Evolutionary conservation across 2,329 filamentous ascomycete species (phyloP).

Genomic region (Fusarium xylarioides): DNA sequence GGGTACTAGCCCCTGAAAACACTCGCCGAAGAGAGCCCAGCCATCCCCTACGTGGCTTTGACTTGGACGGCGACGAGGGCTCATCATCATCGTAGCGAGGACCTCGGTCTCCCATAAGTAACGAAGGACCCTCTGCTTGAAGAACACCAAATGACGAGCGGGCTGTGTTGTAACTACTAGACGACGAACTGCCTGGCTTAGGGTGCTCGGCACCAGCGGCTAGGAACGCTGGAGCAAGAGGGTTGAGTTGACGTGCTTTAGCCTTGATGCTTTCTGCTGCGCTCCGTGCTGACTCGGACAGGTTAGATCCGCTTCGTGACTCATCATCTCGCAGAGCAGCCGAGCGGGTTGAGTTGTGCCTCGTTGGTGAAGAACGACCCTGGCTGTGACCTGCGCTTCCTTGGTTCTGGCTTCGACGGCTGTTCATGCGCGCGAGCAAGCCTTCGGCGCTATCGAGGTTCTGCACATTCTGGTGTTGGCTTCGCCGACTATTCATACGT

Average conservation of each 20-base stretch:
- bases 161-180: constrained; percentile 63
- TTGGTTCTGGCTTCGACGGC: constrained; percentile 34
- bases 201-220: constrained; percentile 41
- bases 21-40: constrained; percentile 74
- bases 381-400: constrained; percentile 26
- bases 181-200: constrained; percentile 53
- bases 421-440: constrained; percentile 57
- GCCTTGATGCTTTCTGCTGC: constrained; percentile 53
- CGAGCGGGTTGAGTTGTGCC: constrained; percentile 50
- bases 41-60: constrained; percentile 68
- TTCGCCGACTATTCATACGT: constrained; percentile 49
- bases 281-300: constrained; percentile 64
- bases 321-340: constrained; percentile 55
- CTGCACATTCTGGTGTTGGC: constrained; percentile 23
- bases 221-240: constrained; percentile 43
- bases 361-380: constrained; percentile 52
- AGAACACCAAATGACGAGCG: constrained; percentile 61
- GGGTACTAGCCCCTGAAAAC: constrained; percentile 57
- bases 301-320: constrained; percentile 63
- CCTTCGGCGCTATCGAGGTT: constrained; percentile 61
- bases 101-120: constrained; percentile 51
- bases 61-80: constrained; percentile 66
- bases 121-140: constrained; percentile 61
- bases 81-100: constrained; percentile 49
- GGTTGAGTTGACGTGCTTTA: constrained; percentile 48